phyloP scores from a whole-genome alignment of 2,329 filamentous ascomycete genomes.

The Penicillium sp. region DNA sequence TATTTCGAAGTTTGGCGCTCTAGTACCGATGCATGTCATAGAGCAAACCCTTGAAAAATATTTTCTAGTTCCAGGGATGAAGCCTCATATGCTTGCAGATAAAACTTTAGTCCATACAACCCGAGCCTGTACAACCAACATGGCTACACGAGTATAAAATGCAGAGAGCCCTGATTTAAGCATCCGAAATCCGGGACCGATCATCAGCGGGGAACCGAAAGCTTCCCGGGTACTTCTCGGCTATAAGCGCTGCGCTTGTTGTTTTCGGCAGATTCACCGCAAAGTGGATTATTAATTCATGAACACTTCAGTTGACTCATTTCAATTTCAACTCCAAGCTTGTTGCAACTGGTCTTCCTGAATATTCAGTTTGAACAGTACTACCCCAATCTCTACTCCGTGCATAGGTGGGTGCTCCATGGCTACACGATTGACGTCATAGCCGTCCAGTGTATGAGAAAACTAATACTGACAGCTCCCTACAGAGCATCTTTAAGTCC shows the following conservation, averaged over 20 bases:
- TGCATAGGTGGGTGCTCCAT: too few species aligned
- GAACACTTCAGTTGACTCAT: background rate
- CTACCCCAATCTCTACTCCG: background rate
- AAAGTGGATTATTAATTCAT: conserved; percentile 14
- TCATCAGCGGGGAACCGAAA: conserved; percentile 6
- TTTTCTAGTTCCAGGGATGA: too few species aligned
- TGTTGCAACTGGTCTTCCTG: background rate
- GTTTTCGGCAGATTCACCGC: conserved; percentile 15
- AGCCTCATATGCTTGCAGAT: too few species aligned
- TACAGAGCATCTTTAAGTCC: background rate
- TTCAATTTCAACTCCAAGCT: background rate
- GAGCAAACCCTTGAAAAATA: too few species aligned
- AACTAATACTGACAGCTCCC: background rate
- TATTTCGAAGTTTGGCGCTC: too few species aligned
- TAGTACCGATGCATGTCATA: too few species aligned
- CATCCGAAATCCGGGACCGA: conserved; percentile 13
- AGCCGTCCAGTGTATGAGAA: background rate
- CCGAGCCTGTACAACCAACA: background rate
- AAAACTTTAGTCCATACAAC: background rate
- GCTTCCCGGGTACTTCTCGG: conserved; percentile 15
- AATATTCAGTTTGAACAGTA: background rate
- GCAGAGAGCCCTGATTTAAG: background rate
- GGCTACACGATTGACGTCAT: conserved; percentile 6
- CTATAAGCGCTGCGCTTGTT: conserved; percentile 14
- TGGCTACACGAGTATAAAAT: background rate